Percentiles rank a stretch among this genome's conserved stretches.
phyloP scores from a whole-genome alignment of 2,329 filamentous ascomycete genomes.

The Epichloe sibirici region DNA sequence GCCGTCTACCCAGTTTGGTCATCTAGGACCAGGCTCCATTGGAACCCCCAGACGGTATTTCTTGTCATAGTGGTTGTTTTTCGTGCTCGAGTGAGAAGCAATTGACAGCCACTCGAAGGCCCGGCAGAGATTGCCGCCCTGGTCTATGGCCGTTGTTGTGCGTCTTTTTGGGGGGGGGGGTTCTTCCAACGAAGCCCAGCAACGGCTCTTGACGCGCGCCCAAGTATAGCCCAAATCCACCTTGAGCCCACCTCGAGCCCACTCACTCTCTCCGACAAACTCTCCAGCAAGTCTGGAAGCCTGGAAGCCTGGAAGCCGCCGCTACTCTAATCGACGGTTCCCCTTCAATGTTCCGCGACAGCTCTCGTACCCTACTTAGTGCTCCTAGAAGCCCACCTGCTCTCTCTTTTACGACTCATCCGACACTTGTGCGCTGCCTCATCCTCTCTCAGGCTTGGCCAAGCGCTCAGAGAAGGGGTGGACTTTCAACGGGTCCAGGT shows the following conservation, averaged over 20 bases:
- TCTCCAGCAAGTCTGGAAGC: slow-evolving; percentile 1
- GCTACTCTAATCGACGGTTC: slow-evolving; percentile 1
- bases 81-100: not conserved
- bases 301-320: not conserved
- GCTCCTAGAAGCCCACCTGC: not conserved
- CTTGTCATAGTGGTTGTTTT: not conserved
- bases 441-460: slow-evolving; percentile 3
- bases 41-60: slow-evolving; percentile 2
- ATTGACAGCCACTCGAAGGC: not conserved
- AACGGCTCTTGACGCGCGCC: not conserved
- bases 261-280: slow-evolving; percentile 1
- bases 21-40: slow-evolving; percentile 1
- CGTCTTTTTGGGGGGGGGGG: not conserved
- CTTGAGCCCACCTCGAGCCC: slow-evolving; percentile 2
- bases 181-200: not conserved
- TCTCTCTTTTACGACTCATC: slow-evolving; percentile 1
- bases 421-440: slow-evolving; percentile 7
- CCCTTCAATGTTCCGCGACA: slow-evolving; percentile 1
- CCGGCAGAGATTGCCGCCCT: not conserved
- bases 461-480: not conserved
- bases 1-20: slow-evolving; percentile 2
- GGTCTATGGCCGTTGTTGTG: not conserved
- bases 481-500: not conserved
- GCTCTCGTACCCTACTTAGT: not conserved
- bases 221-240: slow-evolving; percentile 6